These are phyloP conservation scores for Debaryomyces maramus DNA, from an alignment of 805 yeast genomes.

Conservation along the genomic window DNA sequence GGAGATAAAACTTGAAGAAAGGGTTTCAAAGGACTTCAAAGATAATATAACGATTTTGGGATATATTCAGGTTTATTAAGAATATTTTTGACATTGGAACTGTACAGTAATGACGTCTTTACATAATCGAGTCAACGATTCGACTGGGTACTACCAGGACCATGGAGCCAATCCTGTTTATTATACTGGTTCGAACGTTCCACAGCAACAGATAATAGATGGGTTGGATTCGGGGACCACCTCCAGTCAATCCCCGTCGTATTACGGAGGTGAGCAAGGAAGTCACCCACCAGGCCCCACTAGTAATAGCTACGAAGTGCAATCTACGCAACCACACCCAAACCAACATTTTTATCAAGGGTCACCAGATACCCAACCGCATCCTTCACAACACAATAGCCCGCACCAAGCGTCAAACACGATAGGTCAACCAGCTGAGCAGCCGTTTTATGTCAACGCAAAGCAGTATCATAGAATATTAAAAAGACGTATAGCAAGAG, in stretches of 20 bases:
- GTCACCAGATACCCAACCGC: slow-evolving; percentile 12
- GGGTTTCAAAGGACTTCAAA: too few species aligned
- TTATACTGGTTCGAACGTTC: slow-evolving; percentile 11
- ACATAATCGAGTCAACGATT: slow-evolving; percentile 26
- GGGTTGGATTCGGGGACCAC: slow-evolving; percentile 8
- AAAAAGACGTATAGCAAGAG: slow-evolving; percentile 91
- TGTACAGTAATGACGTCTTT: slow-evolving; percentile 32
- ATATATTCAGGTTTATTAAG: too few species aligned
- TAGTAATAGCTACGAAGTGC: slow-evolving; percentile 10
- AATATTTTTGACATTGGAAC: too few species aligned
- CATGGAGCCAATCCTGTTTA: slow-evolving; percentile 11
- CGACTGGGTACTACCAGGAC: slow-evolving; percentile 26
- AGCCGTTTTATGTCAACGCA: slow-evolving; percentile 96
- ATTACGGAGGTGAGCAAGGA: slow-evolving; percentile 15
- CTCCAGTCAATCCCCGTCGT: slow-evolving; percentile 20
- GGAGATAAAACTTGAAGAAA: too few species aligned
- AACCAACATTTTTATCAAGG: slow-evolving; percentile 9
- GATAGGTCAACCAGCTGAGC: slow-evolving; percentile 47
- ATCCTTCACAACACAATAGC: slow-evolving; percentile 10
- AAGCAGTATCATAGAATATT: slow-evolving; percentile 94
- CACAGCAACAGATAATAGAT: slow-evolving; percentile 7
- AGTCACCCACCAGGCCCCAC: slow-evolving; percentile 13
- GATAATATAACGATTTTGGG: too few species aligned
- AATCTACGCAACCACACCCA: slow-evolving; percentile 10
- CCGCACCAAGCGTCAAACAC: slow-evolving; percentile 12